Conservation (phyloP, 2,329 filamentous ascomycete genomes). For the Hypoxylon sp. region DNA sequence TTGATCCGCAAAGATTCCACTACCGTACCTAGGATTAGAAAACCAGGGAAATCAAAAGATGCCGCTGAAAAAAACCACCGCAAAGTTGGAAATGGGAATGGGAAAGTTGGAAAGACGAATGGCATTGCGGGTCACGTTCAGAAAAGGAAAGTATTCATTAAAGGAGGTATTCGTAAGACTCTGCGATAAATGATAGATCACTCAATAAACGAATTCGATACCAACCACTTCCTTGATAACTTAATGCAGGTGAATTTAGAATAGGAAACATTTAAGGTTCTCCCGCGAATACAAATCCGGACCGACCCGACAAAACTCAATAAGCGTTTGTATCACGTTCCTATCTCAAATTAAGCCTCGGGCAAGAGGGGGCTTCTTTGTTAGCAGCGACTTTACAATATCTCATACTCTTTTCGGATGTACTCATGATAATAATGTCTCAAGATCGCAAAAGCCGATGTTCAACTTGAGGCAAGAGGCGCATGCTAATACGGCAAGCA, state of each 20-base stretch:
- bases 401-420: neutral
- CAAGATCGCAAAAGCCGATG: neutral
- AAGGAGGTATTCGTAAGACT: slow-evolving; percentile 3
- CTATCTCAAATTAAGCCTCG: neutral
- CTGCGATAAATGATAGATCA: slow-evolving; percentile 14
- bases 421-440: neutral
- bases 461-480: neutral
- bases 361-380: neutral
- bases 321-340: slow-evolving; percentile 9
- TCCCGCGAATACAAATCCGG: slow-evolving; percentile 9
- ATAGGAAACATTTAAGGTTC: slow-evolving; percentile 20
- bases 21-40: neutral
- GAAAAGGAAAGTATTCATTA: slow-evolving; percentile 15
- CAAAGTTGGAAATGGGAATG: slow-evolving; percentile 6
- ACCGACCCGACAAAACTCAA: slow-evolving; percentile 9
- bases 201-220: slow-evolving; percentile 8
- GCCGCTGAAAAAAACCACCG: neutral
- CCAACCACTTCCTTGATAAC: slow-evolving; percentile 3
- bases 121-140: slow-evolving; percentile 8
- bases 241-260: slow-evolving; percentile 14
- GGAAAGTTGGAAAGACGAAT: slow-evolving; percentile 14
- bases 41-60: neutral
- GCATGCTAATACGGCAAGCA: neutral
- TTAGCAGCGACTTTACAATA: neutral
- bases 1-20: slow-evolving; percentile 5